phyloP scores from a whole-genome alignment of 1,284 basidiomycete genomes.

The Malassezia equina region DNA sequence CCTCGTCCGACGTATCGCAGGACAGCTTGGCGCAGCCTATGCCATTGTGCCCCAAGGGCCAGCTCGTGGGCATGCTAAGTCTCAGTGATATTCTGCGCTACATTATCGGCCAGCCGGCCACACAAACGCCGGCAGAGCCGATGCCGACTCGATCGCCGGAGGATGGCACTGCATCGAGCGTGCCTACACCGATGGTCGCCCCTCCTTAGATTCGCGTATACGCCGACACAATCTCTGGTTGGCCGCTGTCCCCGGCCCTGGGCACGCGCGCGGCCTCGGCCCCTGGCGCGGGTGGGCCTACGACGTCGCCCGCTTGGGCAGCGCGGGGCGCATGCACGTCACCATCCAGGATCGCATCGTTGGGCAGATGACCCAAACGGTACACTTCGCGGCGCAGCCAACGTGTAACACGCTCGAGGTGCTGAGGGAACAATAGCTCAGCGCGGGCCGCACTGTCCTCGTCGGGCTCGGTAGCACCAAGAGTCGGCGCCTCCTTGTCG shows the following conservation, averaged over 20 bases:
- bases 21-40: background rate
- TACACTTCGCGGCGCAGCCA: constrained; percentile 69
- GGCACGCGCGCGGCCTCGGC: background rate
- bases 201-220: constrained; percentile 15
- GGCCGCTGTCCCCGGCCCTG: background rate
- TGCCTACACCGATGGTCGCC: background rate
- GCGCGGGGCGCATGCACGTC: constrained; percentile 15
- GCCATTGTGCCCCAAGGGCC: background rate
- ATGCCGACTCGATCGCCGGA: background rate
- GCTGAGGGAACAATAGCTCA: constrained; percentile 50
- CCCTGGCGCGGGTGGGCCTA: background rate
- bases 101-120: constrained; percentile 30
- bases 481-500: constrained; percentile 20
- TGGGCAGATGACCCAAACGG: constrained; percentile 62
- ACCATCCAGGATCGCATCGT: constrained; percentile 51
- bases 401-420: constrained; percentile 64
- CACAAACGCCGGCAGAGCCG: background rate
- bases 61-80: constrained; percentile 41
- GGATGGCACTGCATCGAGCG: background rate
- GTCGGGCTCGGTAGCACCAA: constrained; percentile 15
- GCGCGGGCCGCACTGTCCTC: constrained; percentile 45
- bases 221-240: constrained; percentile 11
- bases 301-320: background rate
- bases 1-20: background rate
- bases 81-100: constrained; percentile 39